Base-by-base conservation (phyloP, 352 stramenopile species). In the Phytophthora pluvialis region DNA sequence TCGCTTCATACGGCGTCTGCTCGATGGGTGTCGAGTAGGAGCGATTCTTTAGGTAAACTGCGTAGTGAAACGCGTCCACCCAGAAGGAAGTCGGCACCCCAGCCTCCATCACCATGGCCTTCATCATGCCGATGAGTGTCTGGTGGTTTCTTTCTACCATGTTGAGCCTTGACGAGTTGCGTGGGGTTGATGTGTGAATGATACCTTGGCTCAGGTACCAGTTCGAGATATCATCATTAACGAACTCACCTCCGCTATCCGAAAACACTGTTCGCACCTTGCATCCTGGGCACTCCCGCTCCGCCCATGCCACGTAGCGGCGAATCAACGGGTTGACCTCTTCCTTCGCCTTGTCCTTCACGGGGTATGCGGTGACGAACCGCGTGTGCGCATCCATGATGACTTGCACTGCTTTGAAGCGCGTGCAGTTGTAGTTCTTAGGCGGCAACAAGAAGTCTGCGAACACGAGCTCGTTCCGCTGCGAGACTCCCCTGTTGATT, bases 71-170 rank as follows among this genome's bases (percentile, higher is more conserved):
- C 1, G 50, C 36, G 13, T 48, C 50, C 11, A 48, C 35, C 36
- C 50, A 44, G 16, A 60, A 51, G 3, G 52, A 60, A 28, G 40
- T 60, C 12, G 40, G 40, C 7, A 60, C 4, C 15, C 39, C 31
- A 9, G 52, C 21, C 9, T 60, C 39, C 16, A 51, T 60, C 36
- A 58, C 16, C 36, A 58, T 47, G 4, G 38, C 6, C 21, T 49
- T 60, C 52, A 60, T 50, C 38, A 60, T 60, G 1, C 39, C 52
- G 18, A 11, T 8, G 0, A 60, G n/a, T 1, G 52, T 50, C 29
- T 60, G 52, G 28, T 51, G 40, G 21, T 0, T 57, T 8, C 35
- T 9, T 21, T 45, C 49, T 1, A 57, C 49, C 31, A 36, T 50
- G 9, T 50, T 50, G 1, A n/a, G 18, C 5, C 18, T 8, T 5